Conservation (phyloP, 2,329 filamentous ascomycete genomes). For the Penicillium sp. region DNA sequence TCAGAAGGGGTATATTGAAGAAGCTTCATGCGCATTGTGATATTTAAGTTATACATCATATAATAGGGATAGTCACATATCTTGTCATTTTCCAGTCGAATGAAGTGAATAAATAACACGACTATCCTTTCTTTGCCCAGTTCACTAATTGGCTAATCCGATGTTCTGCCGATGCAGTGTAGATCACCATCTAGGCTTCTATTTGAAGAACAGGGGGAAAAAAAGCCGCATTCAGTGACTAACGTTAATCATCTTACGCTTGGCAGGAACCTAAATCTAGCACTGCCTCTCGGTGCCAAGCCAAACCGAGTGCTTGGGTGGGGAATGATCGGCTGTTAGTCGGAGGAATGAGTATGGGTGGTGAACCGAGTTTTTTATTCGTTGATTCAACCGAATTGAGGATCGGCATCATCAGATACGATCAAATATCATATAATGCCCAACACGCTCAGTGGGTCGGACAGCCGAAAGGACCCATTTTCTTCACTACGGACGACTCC, state of each 20-base stretch:
- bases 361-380: neutral
- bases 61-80: no score
- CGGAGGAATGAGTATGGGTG: neutral
- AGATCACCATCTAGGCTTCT: neutral
- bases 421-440: neutral
- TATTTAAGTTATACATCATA: no score
- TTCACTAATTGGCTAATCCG: no score
- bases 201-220: neutral
- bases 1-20: no score
- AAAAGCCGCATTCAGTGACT: slow-evolving; percentile 5
- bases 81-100: no score
- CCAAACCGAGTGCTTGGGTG: neutral
- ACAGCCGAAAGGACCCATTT: neutral
- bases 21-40: no score
- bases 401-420: neutral
- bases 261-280: neutral
- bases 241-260: neutral
- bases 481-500: neutral
- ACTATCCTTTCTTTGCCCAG: no score
- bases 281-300: neutral
- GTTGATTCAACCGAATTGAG: neutral
- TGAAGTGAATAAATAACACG: no score
- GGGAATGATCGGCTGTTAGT: neutral
- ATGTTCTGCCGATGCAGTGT: neutral
- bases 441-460: neutral